Evolutionary conservation across 441 rosid species (phyloP), one percentile per base, ranked within the genome.

Genomic region (Manihot esculenta): DNA sequence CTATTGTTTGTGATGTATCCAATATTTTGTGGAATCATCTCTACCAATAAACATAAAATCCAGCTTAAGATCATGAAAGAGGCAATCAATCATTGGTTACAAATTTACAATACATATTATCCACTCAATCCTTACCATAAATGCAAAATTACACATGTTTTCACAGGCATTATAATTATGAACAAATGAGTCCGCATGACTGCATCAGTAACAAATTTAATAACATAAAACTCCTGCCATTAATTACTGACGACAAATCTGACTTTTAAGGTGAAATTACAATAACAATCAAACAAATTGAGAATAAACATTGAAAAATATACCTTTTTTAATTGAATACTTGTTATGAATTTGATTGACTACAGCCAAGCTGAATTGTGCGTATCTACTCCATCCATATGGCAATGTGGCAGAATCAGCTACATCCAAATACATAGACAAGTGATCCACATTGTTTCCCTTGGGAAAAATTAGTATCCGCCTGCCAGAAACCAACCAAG

Each of bases 351-450:
- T 62, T 82, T 94, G 99, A 78, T 94, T 94, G 62, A 86, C 86
- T 61, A 94, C 88, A 33, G 92, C 83, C 81, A 94, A 82, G 81
- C 94, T 88, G 76, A 94, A 94, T 66, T 89, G 98, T 27, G 97
- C 93, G 69, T 80, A 92, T 86, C 98, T 86, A 79, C 93, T 91
- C 99, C 99, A 94, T 49, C 98, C 98, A 71, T 90, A 89, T 0
- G 98, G 88, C 84, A 94, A 75, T 50, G 84, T 72, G 0, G 83
- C 18, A 3, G 98, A 86, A 73, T 92, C 99, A 0, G 97, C 96
- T 79, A 92, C 99, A 80, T 90, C 97, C 78, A 94, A 79, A 76
- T 94, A 94, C 97, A 94, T 88, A 35, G 97, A 89, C 86, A 94
- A 79, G 82, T 89, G 90, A 76, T 92, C 99, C 69, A 88, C 98